A percentile compares a stretch with the other conserved stretches of the same genome.
phyloP scores from a whole-genome alignment of 202 grass and related monocot genomes.

The Alloteropsis angusta region DNA sequence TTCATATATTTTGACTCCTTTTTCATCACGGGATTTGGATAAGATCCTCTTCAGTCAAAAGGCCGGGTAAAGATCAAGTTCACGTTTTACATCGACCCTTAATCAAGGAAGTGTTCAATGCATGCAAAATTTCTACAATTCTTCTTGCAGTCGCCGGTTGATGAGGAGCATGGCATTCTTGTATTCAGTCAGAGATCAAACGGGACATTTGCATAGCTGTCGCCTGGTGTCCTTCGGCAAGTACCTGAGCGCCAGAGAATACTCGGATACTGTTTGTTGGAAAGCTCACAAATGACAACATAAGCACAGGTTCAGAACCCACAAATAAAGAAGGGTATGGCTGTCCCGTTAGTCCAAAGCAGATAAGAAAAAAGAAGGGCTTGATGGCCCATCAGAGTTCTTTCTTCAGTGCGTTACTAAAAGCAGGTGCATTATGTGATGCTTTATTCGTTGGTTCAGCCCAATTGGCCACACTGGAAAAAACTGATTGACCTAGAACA shows the following conservation, averaged over 20 bases:
- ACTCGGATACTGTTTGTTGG: neutral
- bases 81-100: neutral
- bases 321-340: constrained; percentile 2
- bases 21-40: constrained; percentile 15
- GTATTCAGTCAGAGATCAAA: neutral
- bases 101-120: neutral
- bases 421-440: neutral
- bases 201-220: neutral
- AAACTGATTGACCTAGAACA: neutral
- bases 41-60: constrained; percentile 28
- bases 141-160: neutral
- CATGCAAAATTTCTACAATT: neutral
- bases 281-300: neutral
- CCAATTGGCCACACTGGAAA: neutral
- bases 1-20: neutral
- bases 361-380: neutral
- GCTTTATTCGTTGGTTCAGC: constrained; percentile 9
- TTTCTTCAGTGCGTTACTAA: constrained; percentile 10
- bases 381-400: neutral
- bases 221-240: neutral
- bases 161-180: neutral
- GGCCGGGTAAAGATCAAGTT: neutral
- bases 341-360: constrained; percentile 16
- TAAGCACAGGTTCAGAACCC: neutral
- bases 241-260: neutral